A percentile compares a stretch with the other conserved stretches of the same genome.
These are phyloP conservation scores for Irpex sp. DNA, from an alignment of 1,284 basidiomycete genomes.

Conservation along the genomic window DNA sequence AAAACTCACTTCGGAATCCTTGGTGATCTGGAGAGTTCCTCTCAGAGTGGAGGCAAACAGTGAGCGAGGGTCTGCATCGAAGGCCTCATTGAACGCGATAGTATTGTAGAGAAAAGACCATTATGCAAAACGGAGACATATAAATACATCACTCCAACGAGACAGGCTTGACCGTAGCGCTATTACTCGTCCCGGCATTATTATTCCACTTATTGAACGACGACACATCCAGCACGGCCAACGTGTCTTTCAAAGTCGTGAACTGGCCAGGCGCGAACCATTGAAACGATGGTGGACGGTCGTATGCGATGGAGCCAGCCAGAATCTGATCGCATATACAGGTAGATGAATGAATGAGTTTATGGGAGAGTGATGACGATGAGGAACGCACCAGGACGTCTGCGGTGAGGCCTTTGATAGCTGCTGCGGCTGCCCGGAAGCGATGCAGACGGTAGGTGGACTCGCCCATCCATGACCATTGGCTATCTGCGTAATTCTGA, in stretches of 20 bases:
- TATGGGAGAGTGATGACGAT: background rate
- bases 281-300: conserved; percentile 6
- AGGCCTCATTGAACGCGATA: too few species aligned
- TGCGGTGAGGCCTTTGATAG: conserved; percentile 74
- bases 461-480: conserved; percentile 37
- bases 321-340: background rate
- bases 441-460: conserved; percentile 63
- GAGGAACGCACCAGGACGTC: conserved; percentile 64
- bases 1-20: background rate
- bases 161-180: background rate
- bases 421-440: conserved; percentile 66
- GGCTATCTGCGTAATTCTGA: conserved; percentile 51
- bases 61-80: too few species aligned
- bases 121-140: background rate
- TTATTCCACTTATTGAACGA: conserved; percentile 10
- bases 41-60: background rate
- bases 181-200: background rate
- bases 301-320: conserved; percentile 6
- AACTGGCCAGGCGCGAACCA: conserved; percentile 11
- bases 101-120: too few species aligned
- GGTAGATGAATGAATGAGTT: background rate
- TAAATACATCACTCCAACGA: background rate
- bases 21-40: background rate
- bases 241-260: conserved; percentile 7
- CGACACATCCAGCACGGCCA: conserved; percentile 1